Evolutionary conservation across 306 rosid species (phyloP).

Genomic region (Quercus berberidifolia): DNA sequence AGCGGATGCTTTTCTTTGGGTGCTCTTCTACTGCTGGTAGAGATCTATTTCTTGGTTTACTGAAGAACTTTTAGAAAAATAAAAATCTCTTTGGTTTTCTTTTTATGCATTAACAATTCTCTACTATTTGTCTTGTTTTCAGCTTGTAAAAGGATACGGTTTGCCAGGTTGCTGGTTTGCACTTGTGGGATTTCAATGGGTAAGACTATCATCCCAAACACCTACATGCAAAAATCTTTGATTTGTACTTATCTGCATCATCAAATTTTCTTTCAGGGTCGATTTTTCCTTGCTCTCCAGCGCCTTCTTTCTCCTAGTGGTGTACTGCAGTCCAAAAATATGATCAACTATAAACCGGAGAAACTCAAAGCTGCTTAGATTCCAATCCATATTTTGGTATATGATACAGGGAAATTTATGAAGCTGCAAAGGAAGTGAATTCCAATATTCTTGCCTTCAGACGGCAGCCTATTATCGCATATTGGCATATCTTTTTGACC

Average conservation of each 20-base stretch:
- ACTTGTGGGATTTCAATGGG: constrained; percentile 87
- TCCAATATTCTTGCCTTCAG: neutral
- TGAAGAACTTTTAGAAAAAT: neutral
- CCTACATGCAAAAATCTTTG: constrained; percentile 8
- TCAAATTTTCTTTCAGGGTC: constrained; percentile 34
- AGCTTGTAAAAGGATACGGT: constrained; percentile 64
- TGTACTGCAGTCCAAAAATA: constrained; percentile 47
- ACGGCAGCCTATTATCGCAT: neutral
- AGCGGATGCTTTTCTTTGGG: constrained; percentile 72
- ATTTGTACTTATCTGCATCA: constrained; percentile 13
- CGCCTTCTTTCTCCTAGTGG: constrained; percentile 72
- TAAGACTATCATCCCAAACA: constrained; percentile 35
- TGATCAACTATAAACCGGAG: constrained; percentile 22
- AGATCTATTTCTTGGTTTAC: neutral
- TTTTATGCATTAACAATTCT: constrained; percentile 13
- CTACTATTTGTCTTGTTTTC: constrained; percentile 19
- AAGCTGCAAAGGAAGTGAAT: neutral
- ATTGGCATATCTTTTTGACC: neutral
- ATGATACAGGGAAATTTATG: neutral
- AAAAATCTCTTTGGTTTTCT: constrained; percentile 9
- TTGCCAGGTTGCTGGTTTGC: constrained; percentile 79
- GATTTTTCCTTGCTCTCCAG: constrained; percentile 53
- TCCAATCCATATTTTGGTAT: constrained; percentile 5
- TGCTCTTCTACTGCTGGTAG: constrained; percentile 56
- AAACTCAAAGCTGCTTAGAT: constrained; percentile 41